Conservation (phyloP, 768 basidiomycete genomes). For the Naganishia vishniacii region DNA sequence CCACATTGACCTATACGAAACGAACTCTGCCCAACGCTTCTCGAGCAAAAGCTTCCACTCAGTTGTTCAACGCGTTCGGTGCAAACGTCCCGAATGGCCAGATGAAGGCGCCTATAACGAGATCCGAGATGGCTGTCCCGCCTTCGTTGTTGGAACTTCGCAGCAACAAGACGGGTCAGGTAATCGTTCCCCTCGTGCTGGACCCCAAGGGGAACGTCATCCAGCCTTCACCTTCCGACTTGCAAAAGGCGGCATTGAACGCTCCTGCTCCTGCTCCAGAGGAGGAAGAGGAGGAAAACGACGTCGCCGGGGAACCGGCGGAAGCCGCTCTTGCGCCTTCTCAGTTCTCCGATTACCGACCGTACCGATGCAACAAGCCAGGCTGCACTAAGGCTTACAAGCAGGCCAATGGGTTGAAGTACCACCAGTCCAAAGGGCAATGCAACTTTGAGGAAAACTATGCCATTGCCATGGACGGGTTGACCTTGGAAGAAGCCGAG, state of each 20-base stretch:
- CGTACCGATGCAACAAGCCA: conserved; percentile 72
- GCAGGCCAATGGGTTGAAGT: conserved; percentile 90
- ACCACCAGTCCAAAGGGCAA: conserved; percentile 85
- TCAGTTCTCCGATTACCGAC: conserved; percentile 44
- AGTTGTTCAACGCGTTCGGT: conserved; percentile 23
- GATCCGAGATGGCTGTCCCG: conserved; percentile 17
- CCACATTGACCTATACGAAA: conserved; percentile 18
- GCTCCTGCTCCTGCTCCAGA: conserved; percentile 13
- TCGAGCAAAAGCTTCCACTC: conserved; percentile 1
- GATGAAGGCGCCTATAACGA: conserved; percentile 2
- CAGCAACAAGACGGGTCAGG: conserved; percentile 18
- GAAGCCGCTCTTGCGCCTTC: conserved; percentile 35
- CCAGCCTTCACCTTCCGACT: conserved; percentile 5
- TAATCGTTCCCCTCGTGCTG: conserved; percentile 8
- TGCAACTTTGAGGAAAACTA: conserved; percentile 91
- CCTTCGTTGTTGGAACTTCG: conserved; percentile 18
- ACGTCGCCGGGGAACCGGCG: background rate
- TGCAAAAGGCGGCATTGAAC: conserved; percentile 13
- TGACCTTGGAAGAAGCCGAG: conserved; percentile 72
- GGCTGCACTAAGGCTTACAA: conserved; percentile 96
- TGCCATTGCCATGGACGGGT: conserved; percentile 54
- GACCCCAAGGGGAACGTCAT: conserved; percentile 7
- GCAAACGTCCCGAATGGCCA: conserved; percentile 12
- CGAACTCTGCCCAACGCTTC: conserved; percentile 12
- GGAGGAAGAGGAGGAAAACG: conserved; percentile 17